A percentile compares a stretch with the other conserved stretches of the same genome.
phyloP scores from a whole-genome alignment of 2,329 filamentous ascomycete species.

The Myotisia sp. region DNA sequence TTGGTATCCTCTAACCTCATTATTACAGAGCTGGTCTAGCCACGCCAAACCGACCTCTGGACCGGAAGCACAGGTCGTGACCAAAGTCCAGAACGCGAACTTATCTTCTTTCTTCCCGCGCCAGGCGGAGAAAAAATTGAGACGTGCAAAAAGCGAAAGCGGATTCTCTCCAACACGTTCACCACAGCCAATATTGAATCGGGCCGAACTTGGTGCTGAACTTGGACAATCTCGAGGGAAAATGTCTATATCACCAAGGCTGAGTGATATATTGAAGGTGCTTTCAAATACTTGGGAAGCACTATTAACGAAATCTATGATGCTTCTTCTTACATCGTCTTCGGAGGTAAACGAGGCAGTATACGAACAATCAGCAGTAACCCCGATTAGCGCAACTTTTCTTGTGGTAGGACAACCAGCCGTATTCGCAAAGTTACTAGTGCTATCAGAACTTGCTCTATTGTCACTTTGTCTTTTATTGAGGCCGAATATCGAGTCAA shows the following conservation, averaged over 20 bases:
- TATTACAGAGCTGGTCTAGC: slow-evolving; percentile 64
- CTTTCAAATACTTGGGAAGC: slow-evolving; percentile 79
- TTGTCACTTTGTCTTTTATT: slow-evolving; percentile 51
- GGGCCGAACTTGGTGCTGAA: slow-evolving; percentile 49
- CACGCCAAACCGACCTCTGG: slow-evolving; percentile 79
- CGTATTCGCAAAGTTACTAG: slow-evolving; percentile 64
- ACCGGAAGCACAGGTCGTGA: slow-evolving; percentile 65
- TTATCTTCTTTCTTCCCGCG: slow-evolving; percentile 59
- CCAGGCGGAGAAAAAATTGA: slow-evolving; percentile 84
- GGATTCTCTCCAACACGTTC: slow-evolving; percentile 25
- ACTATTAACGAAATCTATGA: slow-evolving; percentile 71
- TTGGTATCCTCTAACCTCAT: slow-evolving; percentile 6
- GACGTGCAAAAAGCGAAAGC: slow-evolving; percentile 55
- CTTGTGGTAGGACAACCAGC: slow-evolving; percentile 78
- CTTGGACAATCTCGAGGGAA: slow-evolving; percentile 61
- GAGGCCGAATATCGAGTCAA: slow-evolving; percentile 53
- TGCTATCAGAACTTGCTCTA: slow-evolving; percentile 37
- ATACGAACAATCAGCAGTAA: slow-evolving; percentile 89
- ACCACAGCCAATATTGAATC: slow-evolving; percentile 69
- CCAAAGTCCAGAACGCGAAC: slow-evolving; percentile 85
- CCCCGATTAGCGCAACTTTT: slow-evolving; percentile 78
- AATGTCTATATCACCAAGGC: slow-evolving; percentile 71
- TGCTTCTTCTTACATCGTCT: slow-evolving; percentile 49
- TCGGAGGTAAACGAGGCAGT: slow-evolving; percentile 53
- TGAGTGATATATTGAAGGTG: slow-evolving; percentile 89